phyloP scores from a whole-genome alignment of 305 asterid genomes.

The Euphrasia arctica region DNA sequence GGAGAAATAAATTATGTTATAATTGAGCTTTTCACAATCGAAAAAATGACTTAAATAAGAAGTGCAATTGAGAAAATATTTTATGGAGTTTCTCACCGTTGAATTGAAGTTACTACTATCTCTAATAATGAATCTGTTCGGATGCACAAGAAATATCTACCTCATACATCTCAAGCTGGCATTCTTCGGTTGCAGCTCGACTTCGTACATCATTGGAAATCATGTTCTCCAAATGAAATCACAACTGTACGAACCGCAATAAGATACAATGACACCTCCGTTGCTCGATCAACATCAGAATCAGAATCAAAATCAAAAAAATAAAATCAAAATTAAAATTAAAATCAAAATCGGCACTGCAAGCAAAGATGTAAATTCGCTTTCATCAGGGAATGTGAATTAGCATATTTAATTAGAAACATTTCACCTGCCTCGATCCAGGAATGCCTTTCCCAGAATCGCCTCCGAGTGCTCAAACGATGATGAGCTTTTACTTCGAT shows the following conservation, averaged over 20 bases:
- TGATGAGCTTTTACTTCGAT: no score
- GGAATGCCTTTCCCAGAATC: neutral
- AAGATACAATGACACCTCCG: neutral
- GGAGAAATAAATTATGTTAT: neutral
- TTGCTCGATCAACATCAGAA: conserved; percentile 15
- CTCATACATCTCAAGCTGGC: conserved; percentile 14
- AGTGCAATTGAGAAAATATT: neutral
- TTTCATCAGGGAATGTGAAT: neutral
- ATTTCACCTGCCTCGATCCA: conserved; percentile 4
- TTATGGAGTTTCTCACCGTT: neutral
- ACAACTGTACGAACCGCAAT: conserved; percentile 4
- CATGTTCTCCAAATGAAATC: neutral
- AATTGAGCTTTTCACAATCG: no score
- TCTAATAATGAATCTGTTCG: neutral
- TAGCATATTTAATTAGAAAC: conserved; percentile 11
- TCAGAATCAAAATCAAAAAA: neutral
- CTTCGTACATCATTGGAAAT: conserved; percentile 13
- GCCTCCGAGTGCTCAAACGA: no score
- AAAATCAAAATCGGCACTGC: neutral
- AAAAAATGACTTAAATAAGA: neutral
- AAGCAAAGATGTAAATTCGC: conserved; percentile 13
- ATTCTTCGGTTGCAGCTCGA: conserved; percentile 3
- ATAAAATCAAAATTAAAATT: no score
- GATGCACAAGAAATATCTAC: conserved; percentile 4
- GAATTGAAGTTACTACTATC: no score